A percentile compares a stretch with the other conserved stretches of the same genome.
Conservation (phyloP, 305 asterid species). For the Rubia peregrina region DNA sequence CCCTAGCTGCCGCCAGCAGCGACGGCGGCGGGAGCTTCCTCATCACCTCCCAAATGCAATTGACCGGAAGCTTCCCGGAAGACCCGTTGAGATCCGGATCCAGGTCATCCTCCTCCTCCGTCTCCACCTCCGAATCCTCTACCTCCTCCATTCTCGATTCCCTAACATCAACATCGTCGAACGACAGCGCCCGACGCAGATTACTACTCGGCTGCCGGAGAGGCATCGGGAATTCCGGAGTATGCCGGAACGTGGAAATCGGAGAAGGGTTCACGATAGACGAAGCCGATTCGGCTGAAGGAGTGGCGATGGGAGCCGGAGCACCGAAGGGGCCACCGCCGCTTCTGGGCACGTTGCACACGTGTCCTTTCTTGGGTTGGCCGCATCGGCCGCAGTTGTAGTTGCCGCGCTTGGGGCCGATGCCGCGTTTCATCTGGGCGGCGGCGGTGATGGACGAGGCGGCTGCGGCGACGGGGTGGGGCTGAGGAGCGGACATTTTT, state of each 20-base stretch:
- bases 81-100: constrained; percentile 41
- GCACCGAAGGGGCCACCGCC: background rate
- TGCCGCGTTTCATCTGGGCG: constrained; percentile 29
- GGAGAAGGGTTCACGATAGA: constrained; percentile 27
- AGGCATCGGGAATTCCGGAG: constrained; percentile 26
- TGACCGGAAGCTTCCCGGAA: constrained; percentile 44
- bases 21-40: constrained; percentile 74
- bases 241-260: constrained; percentile 27
- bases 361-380: constrained; percentile 76
- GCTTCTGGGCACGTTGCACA: constrained; percentile 25
- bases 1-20: constrained; percentile 60
- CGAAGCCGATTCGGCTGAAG: constrained; percentile 23
- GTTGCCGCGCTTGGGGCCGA: constrained; percentile 70
- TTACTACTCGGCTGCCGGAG: constrained; percentile 20
- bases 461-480: constrained; percentile 80
- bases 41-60: constrained; percentile 75
- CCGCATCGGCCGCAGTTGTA: constrained; percentile 95
- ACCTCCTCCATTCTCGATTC: constrained; percentile 36
- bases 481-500: constrained; percentile 55
- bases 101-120: constrained; percentile 35
- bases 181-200: constrained; percentile 67
- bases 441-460: constrained; percentile 57
- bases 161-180: constrained; percentile 51
- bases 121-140: constrained; percentile 33
- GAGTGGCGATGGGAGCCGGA: constrained; percentile 31